Evolutionary conservation across 495 filamentous ascomycete species (phyloP).

Genomic region (Mytilinidion resinicola): DNA sequence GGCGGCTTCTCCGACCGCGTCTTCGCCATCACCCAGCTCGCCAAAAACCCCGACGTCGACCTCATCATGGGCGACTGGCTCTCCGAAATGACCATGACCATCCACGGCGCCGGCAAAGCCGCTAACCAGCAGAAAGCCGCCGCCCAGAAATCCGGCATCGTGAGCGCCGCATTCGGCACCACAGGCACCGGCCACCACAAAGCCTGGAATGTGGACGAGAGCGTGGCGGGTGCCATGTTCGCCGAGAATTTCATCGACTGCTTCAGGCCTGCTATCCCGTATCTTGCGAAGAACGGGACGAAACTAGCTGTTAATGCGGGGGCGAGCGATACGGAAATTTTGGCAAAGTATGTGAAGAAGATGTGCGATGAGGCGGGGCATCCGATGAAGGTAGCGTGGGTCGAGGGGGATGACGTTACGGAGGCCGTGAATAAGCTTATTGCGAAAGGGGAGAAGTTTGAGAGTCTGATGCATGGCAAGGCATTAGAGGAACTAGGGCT

Average conservation of each 20-base stretch:
- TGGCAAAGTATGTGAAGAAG: constrained; percentile 25
- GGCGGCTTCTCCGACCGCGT: constrained; percentile 24
- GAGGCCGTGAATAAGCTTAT: constrained; percentile 24
- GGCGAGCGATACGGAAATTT: constrained; percentile 28
- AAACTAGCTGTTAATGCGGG: constrained; percentile 32
- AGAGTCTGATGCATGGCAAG: constrained; percentile 29
- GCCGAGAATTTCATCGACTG: constrained; percentile 25
- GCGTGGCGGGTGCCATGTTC: constrained; percentile 18
- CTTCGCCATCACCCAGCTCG: constrained; percentile 14
- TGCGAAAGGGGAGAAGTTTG: constrained; percentile 27
- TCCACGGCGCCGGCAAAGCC: constrained; percentile 23
- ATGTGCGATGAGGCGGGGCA: constrained; percentile 17
- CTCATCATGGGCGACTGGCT: constrained; percentile 26
- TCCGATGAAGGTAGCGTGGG: constrained; percentile 30
- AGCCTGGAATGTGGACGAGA: background rate
- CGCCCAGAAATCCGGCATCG: constrained; percentile 12
- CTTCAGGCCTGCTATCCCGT: constrained; percentile 26
- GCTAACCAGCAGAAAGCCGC: constrained; percentile 7
- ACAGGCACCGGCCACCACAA: too few species aligned
- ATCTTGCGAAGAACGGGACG: constrained; percentile 18
- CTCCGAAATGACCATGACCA: constrained; percentile 29
- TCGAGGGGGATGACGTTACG: constrained; percentile 32
- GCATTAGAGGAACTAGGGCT: constrained; percentile 18
- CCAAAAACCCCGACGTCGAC: constrained; percentile 22
- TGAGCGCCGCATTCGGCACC: background rate